Percentiles rank a stretch among this genome's conserved stretches.
Evolutionary conservation across 2,329 filamentous ascomycete genomes (phyloP).

Genomic region (Oidium heveae): DNA sequence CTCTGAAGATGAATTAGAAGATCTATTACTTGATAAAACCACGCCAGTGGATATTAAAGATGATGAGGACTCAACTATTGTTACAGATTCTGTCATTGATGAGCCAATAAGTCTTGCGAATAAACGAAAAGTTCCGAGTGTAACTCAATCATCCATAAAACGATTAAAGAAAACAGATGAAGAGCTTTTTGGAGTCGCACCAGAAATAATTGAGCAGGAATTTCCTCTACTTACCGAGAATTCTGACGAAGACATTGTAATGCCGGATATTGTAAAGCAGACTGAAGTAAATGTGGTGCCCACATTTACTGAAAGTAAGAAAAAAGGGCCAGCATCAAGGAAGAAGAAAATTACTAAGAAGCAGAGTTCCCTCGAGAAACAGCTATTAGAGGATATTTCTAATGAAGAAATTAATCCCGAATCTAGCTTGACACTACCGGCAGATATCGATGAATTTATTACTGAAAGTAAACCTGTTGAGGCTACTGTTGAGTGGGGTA

Average conservation of each 20-base stretch:
- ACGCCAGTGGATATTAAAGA: slow-evolving; percentile 23
- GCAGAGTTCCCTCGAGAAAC: slow-evolving; percentile 38
- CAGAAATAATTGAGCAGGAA: slow-evolving; percentile 26
- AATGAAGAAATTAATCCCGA: slow-evolving; percentile 21
- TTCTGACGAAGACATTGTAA: slow-evolving; percentile 22
- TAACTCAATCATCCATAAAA: slow-evolving; percentile 46
- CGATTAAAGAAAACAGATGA: slow-evolving; percentile 60
- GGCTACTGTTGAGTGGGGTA: slow-evolving; percentile 29
- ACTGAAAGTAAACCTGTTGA: slow-evolving; percentile 15
- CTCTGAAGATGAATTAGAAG: slow-evolving; percentile 12
- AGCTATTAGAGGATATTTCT: slow-evolving; percentile 31
- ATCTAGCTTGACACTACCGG: slow-evolving; percentile 16
- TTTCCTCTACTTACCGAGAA: slow-evolving; percentile 16
- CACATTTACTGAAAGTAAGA: slow-evolving; percentile 18
- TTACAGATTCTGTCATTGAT: slow-evolving; percentile 18
- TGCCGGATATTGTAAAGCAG: slow-evolving; percentile 23
- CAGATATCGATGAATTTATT: slow-evolving; percentile 13
- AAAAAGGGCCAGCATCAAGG: slow-evolving; percentile 29
- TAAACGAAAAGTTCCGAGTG: slow-evolving; percentile 48
- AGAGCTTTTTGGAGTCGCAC: slow-evolving; percentile 44
- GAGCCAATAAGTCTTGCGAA: slow-evolving; percentile 17
- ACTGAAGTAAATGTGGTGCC: slow-evolving; percentile 15
- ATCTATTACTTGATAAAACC: slow-evolving; percentile 5
- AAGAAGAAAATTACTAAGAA: slow-evolving; percentile 36
- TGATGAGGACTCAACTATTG: slow-evolving; percentile 39